These are phyloP conservation scores for Zygosaccharomyces bisporus DNA, from an alignment of 805 yeast genomes.

Conservation along the genomic window DNA sequence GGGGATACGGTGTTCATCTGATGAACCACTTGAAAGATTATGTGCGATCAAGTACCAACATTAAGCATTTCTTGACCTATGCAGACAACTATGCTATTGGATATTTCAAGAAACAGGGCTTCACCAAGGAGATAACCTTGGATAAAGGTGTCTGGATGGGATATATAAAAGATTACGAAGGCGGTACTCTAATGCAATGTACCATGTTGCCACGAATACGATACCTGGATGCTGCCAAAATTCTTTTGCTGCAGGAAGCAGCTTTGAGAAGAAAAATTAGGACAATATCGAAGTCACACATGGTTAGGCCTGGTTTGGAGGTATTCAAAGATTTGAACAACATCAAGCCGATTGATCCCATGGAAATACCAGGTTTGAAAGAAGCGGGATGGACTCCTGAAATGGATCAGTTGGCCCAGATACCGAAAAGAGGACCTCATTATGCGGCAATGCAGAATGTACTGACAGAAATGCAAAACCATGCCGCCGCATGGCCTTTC, in stretches of 20 bases:
- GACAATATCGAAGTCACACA: slow-evolving; percentile 70
- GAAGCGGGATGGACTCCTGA: slow-evolving; percentile 99
- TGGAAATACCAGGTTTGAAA: slow-evolving; percentile 79
- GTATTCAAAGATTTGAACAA: slow-evolving; percentile 53
- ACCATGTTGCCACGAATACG: slow-evolving; percentile 85
- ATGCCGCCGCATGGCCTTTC: slow-evolving; percentile 98
- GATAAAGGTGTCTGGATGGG: slow-evolving; percentile 95
- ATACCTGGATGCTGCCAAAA: slow-evolving; percentile 84
- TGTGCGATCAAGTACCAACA: slow-evolving; percentile 80
- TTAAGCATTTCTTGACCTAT: slow-evolving; percentile 84
- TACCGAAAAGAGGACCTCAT: slow-evolving; percentile 93
- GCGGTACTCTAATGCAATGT: slow-evolving; percentile 98
- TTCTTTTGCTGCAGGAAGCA: slow-evolving; percentile 82
- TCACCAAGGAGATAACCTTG: slow-evolving; percentile 87
- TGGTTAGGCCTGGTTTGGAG: slow-evolving; percentile 76
- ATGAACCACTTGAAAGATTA: slow-evolving; percentile 98
- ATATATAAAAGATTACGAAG: slow-evolving; percentile 96
- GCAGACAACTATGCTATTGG: slow-evolving; percentile 99
- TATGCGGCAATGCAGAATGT: slow-evolving; percentile 89
- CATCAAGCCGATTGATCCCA: slow-evolving; percentile 65
- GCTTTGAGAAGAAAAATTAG: slow-evolving; percentile 84
- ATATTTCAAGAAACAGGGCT: slow-evolving; percentile 96
- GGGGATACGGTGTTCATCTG: slow-evolving; percentile 97
- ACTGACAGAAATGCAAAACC: slow-evolving; percentile 83
- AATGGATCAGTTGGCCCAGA: slow-evolving; percentile 93